Percentiles rank a stretch among this genome's conserved stretches.
Evolutionary conservation across 2,329 filamentous ascomycete species (phyloP).

Genomic region (Cercospora sojina): DNA sequence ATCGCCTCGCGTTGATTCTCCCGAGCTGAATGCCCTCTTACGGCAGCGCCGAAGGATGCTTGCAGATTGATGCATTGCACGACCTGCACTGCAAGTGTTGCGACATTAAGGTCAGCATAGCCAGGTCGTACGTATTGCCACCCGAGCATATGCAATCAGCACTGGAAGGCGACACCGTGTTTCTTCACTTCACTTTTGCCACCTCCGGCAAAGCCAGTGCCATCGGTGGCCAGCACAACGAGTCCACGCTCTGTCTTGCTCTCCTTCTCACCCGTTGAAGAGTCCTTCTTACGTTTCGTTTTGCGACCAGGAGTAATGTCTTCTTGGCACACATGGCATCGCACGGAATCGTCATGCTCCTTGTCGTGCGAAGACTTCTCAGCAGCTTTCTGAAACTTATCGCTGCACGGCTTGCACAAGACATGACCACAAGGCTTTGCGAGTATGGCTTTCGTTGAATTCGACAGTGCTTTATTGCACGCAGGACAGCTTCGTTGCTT

Average conservation of each 20-base stretch:
- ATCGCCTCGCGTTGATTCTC: background rate
- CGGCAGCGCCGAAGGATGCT: background rate
- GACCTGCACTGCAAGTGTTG: background rate
- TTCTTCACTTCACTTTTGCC: conserved; percentile 80
- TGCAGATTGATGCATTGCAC: background rate
- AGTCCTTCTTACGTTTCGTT: conserved; percentile 31
- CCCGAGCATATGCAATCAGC: conserved; percentile 45
- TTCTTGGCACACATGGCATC: conserved; percentile 85
- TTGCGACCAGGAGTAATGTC: conserved; percentile 57
- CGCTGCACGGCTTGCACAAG: conserved; percentile 78
- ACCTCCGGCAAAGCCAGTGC: conserved; percentile 88
- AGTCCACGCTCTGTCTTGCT: conserved; percentile 65
- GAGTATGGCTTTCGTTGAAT: conserved; percentile 77
- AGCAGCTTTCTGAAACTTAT: conserved; percentile 71
- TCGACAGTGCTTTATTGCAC: conserved; percentile 79
- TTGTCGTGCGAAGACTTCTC: conserved; percentile 59
- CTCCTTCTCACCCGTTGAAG: conserved; percentile 45
- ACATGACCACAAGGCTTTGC: conserved; percentile 91
- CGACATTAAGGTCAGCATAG: background rate
- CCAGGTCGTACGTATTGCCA: background rate
- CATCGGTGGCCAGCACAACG: conserved; percentile 78
- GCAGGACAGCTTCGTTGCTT: conserved; percentile 68
- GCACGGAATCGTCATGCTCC: conserved; percentile 52
- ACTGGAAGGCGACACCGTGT: conserved; percentile 77
- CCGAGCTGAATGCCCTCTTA: background rate